Percentiles rank a stretch among this genome's conserved stretches.
Conservation (phyloP, 192 early-diverging fungal species). For the Linnemannia schmuckeri region DNA sequence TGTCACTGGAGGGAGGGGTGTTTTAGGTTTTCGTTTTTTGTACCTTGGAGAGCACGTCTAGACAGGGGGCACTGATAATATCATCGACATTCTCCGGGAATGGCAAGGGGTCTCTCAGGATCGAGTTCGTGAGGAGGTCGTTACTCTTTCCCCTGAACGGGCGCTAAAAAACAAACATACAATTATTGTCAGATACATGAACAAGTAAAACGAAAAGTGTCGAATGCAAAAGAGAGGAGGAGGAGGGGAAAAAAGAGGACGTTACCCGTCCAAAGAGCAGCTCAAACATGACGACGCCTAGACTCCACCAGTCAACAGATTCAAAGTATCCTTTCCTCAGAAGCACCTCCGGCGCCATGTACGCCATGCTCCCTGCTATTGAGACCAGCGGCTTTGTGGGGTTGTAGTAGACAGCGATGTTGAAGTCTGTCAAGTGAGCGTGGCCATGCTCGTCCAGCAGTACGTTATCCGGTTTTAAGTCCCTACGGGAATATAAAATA, state of each 20-base stretch:
- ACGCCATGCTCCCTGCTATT: conserved; percentile 87
- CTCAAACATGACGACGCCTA: conserved; percentile 86
- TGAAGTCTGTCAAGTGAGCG: conserved; percentile 89
- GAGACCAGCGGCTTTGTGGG: conserved; percentile 74
- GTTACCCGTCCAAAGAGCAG: conserved; percentile 82
- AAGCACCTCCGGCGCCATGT: conserved; percentile 90
- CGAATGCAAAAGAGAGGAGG: neutral
- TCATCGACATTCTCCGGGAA: conserved; percentile 71
- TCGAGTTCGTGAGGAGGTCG: conserved; percentile 76
- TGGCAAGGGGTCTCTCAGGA: conserved; percentile 74
- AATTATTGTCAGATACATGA: neutral
- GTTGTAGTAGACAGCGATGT: conserved; percentile 83
- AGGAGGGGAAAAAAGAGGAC: neutral
- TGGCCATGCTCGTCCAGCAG: conserved; percentile 84
- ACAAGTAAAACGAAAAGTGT: neutral
- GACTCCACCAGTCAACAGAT: conserved; percentile 85
- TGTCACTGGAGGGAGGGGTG: too few species aligned
- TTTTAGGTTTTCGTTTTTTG: too few species aligned
- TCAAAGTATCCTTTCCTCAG: conserved; percentile 64
- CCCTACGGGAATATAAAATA: conserved; percentile 55
- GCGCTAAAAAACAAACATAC: conserved; percentile 60
- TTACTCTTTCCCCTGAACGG: conserved; percentile 87
- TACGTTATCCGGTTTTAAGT: conserved; percentile 91
- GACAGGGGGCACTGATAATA: conserved; percentile 61
- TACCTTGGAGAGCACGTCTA: conserved; percentile 68